Conservation (phyloP, 2,329 filamentous ascomycete species). For the Zymoseptoria ardabiliae region DNA sequence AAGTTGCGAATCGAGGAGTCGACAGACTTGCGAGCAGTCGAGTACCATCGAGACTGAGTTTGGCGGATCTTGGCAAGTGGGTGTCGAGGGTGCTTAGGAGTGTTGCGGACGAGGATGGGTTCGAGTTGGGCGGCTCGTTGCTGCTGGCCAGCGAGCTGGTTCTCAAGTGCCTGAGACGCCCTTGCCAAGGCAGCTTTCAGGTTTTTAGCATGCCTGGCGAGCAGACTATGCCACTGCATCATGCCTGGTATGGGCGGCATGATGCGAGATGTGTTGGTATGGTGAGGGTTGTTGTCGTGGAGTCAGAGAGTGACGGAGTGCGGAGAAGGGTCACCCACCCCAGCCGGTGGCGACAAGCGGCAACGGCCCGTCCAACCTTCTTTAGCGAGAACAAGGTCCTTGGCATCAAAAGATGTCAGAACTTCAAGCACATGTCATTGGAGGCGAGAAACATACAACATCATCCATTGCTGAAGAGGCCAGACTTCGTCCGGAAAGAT, state of each 20-base stretch:
- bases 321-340: not conserved
- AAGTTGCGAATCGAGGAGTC: slow-evolving; percentile 44
- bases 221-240: slow-evolving; percentile 30
- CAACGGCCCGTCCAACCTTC: no score
- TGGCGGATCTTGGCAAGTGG: slow-evolving; percentile 57
- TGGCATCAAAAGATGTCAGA: not conserved
- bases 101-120: slow-evolving; percentile 52
- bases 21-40: slow-evolving; percentile 43
- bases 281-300: slow-evolving; percentile 6
- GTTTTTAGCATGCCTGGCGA: slow-evolving; percentile 28
- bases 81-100: slow-evolving; percentile 52
- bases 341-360: no score
- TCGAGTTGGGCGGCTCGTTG: slow-evolving; percentile 43
- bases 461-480: not conserved
- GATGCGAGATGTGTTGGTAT: slow-evolving; percentile 13
- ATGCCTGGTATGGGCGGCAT: slow-evolving; percentile 32
- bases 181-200: slow-evolving; percentile 26
- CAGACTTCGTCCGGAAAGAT: slow-evolving; percentile 29
- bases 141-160: slow-evolving; percentile 34
- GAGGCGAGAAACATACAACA: not conserved
- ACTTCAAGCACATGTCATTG: not conserved
- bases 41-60: slow-evolving; percentile 56
- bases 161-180: slow-evolving; percentile 24
- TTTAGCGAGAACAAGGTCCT: not conserved
- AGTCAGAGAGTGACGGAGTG: slow-evolving; percentile 5